Evolutionary conservation across 805 yeast genomes (phyloP), one percentile per base, ranked within the genome.

Genomic region (Torulaspora indica): DNA sequence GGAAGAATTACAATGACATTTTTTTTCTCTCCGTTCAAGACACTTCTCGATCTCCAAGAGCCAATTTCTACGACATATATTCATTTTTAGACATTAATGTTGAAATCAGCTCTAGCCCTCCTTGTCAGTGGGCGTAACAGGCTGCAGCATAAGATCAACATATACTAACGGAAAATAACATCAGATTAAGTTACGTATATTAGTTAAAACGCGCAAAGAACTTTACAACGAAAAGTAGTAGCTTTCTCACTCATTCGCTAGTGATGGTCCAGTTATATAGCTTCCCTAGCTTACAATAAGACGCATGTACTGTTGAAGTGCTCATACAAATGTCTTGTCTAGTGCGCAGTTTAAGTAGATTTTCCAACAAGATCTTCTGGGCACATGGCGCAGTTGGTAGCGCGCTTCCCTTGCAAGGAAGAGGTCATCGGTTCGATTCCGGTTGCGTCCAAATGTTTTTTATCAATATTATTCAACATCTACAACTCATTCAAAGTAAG

Each of bases 351-450:
- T 20, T 20, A 4, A 20, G 22, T 20, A 20, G 5, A 20, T 20
- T 12, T 13, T 34, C 22, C n/a, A n/a, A 23, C n/a, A 5, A 13
- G n/a, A 5, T 22, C 3, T 3, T 22, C 5, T 35, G 39, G 39
- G 39, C 39, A 35, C 39, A 35, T 35, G 39, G 39, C 39, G 82
- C 75, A 78, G 84, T 77, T 78, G 84, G 84, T 78, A 78, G 82
- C 82, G 82, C 83, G 82, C 73, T 72, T 73, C 79, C 83, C 79
- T 78, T 77, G 83, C 83, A 79, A 75, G 85, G 76, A 71, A 73
- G 73, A 79, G 84, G 84, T 78, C 84, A 75, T 70, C 73, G 82
- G 83, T 79, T 79, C 83, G 82, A 78, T 66, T 78, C 83, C 83
- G 74, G 77, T 76, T 81, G 76, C 81, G 82, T 77, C 82, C 82